Evolutionary conservation across 2,329 filamentous ascomycete genomes (phyloP), one percentile per base, ranked within the genome.

Genomic region (Xylariaceae sp.): DNA sequence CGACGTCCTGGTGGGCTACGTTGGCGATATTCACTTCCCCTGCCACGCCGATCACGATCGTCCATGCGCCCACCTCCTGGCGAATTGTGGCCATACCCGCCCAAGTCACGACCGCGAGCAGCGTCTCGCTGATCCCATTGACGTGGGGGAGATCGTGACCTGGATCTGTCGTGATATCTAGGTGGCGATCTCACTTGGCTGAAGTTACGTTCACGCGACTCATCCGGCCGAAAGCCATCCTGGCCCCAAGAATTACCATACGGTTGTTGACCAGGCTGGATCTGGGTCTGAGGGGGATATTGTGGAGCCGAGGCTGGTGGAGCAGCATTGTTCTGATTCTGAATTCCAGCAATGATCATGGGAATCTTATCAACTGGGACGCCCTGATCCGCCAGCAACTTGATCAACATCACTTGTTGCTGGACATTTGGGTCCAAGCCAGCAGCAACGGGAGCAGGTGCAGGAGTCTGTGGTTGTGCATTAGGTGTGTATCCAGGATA

Each of bases 91-190:
- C 88, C 86, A 72, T 89, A 93, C 48, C 87, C 83, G 54, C 83
- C 86, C 71, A 86, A 88, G 6, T 85, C 83, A 48, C 80, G 78
- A 60, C 78, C 78, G 59, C 83, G 82, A 61, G 86, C 86, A 50
- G 86, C 85, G 54, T 77, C 79, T 55, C 83, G 83, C 56, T 80
- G 77, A 61, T 84, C 85, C 78, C 88, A 89, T 60, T 83, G 83
- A 65, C 84, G 87, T 52, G 86, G 85, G 46, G 91, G 89, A 59
- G 91, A 96, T 38, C 89, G 84, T 31, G 89, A 93, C 47, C 91
- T 83, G 54, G 88, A 90, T 52, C 88, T 83, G 62, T 80, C 80
- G 53, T 76, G 75, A 62, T 77, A 76, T 66, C 78, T 75, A 54
- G 77, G 76, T 16, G 84, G 86, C 33, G 87, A 90, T 67, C 85